Base-by-base conservation (phyloP, 306 rosid species). In the Macrotyloma uniflorum region DNA sequence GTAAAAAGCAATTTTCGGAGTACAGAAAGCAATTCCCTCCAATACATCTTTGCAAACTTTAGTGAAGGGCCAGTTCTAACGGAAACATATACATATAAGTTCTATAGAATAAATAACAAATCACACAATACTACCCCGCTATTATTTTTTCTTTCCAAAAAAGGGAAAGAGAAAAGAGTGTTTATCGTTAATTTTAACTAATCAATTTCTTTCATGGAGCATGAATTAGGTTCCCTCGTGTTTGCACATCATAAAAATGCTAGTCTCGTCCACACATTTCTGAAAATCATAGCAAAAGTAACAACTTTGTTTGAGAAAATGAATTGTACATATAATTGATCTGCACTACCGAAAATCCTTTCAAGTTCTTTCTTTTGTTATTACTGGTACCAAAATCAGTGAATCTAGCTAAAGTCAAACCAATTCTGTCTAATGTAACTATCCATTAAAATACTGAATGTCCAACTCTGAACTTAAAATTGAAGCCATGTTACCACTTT, bases 391-490 rank as follows among this genome's bases (percentile, higher is more conserved):
- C 63, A 43, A 85, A 70, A 79, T 67, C 46, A 11, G 22, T 6
- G 55, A 73, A 70, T 47, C 78, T 43, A 57, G 55, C 71, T 55
- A 79, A n/a, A 33, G 85, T 61, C 77, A 67, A 83, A 61, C 51
- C 69, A 69, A 20, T 66, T 19, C n/a, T 6, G 38, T 65, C 28
- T 50, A 26, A 40, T 35, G 59, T 36, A 26, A n/a, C 26, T 53
- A 32, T 62, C 77, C 77, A 42, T 42, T 67, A 75, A 15, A 46
- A 4, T 15, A 40, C 75, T 73, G 84, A 72, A 75, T 36, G 68
- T 67, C 87, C 88, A 85, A 82, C 82, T 80, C 83, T 64, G 65
- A 62, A 83, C 76, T 74, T 36, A 73, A 78, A 90, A 67, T 58
- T 75, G 80, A 87, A 80, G 87, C 86, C 80, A 87, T 78, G 30